phyloP scores from a whole-genome alignment of 1,139 yeast species.

The Kluyveromyces sp. region DNA sequence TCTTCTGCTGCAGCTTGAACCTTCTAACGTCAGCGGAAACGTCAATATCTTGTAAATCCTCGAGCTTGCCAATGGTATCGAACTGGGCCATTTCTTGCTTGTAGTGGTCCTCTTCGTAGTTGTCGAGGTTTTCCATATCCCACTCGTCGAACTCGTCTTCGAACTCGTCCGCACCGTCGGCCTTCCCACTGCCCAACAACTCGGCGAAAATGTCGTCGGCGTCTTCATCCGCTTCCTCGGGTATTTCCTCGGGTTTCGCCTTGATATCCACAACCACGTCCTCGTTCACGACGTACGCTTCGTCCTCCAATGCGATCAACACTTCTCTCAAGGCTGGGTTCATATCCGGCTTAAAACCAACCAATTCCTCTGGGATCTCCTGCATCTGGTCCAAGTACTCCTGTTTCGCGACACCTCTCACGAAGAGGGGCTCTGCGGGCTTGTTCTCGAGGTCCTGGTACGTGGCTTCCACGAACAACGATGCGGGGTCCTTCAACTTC shows the following conservation, averaged over 20 bases:
- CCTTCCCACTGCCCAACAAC: conserved; percentile 53
- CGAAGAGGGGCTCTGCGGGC: conserved; percentile 45
- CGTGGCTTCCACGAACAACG: conserved; percentile 28
- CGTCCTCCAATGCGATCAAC: conserved; percentile 89
- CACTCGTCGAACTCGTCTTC: conserved; percentile 48
- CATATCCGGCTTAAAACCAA: conserved; percentile 85
- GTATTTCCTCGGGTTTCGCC: conserved; percentile 68
- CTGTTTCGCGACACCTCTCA: conserved; percentile 28
- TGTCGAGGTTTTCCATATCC: conserved; percentile 59
- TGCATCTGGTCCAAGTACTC: conserved; percentile 39
- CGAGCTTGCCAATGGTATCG: conserved; percentile 37
- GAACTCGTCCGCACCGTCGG: conserved; percentile 40
- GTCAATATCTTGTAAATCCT: conserved; percentile 47
- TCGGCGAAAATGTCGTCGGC: conserved; percentile 57
- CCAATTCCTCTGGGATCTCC: conserved; percentile 74
- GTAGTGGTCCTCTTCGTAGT: conserved; percentile 36
- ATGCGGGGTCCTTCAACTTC: conserved; percentile 33
- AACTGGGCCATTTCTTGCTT: conserved; percentile 23
- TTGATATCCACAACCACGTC: conserved; percentile 23
- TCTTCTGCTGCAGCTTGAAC: conserved; percentile 47
- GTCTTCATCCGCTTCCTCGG: conserved; percentile 67
- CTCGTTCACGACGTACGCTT: conserved; percentile 66
- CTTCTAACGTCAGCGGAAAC: conserved; percentile 81
- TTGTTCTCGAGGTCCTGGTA: conserved; percentile 54
- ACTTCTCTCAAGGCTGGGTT: conserved; percentile 89